These are phyloP conservation scores for Mucor plumbeus DNA, from an alignment of 371 early-diverging fungal species.

Conservation along the genomic window DNA sequence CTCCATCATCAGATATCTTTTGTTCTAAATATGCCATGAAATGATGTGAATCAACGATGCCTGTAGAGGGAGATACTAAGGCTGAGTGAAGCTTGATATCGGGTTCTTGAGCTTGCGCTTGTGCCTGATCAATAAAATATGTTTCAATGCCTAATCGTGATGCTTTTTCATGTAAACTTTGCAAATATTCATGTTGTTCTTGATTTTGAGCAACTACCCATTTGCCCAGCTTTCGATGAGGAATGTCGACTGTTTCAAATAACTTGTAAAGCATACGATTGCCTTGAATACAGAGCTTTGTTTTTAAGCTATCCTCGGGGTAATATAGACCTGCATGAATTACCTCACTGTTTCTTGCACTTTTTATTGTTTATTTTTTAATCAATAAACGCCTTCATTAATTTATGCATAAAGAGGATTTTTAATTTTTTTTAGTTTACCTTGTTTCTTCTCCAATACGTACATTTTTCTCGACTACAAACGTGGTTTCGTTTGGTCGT, in stretches of 20 bases:
- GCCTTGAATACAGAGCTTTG: constrained; percentile 81
- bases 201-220: constrained; percentile 79
- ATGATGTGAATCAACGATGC: constrained; percentile 81
- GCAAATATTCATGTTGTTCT: constrained; percentile 61
- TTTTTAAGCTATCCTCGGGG: constrained; percentile 78
- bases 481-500: constrained; percentile 49
- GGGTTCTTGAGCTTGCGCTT: constrained; percentile 63
- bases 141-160: constrained; percentile 63
- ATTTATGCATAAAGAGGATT: too few species aligned
- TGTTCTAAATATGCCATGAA: constrained; percentile 69
- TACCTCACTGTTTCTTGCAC: constrained; percentile 91
- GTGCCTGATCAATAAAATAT: constrained; percentile 54
- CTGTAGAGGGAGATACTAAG: constrained; percentile 77
- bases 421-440: too few species aligned
- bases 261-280: constrained; percentile 72
- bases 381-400: background rate
- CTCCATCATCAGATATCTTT: constrained; percentile 43
- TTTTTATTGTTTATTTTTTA: constrained; percentile 16
- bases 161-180: constrained; percentile 65
- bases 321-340: constrained; percentile 94
- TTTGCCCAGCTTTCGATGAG: constrained; percentile 68
- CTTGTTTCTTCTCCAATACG: constrained; percentile 75
- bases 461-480: constrained; percentile 72
- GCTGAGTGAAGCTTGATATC: constrained; percentile 58
- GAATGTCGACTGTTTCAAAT: constrained; percentile 53